A percentile compares a stretch with the other conserved stretches of the same genome.
Conservation (phyloP, 139 green algal species). For the Auxenochlorella pyrenoidosa region DNA sequence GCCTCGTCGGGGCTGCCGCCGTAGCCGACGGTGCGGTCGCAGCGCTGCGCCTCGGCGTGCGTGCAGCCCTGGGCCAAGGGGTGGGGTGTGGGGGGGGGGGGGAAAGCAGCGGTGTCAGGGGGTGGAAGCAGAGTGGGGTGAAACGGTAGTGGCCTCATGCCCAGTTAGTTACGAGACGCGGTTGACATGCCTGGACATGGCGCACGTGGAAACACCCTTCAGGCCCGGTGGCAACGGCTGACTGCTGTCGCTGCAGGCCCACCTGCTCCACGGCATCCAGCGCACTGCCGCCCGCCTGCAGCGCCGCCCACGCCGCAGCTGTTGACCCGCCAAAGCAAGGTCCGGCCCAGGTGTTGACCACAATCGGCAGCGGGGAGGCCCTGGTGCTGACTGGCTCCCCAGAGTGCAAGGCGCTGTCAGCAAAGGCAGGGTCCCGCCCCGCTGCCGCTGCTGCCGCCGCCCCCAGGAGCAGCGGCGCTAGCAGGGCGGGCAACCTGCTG, state of each 20-base stretch:
- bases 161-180: too few species aligned
- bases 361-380: conserved; percentile 51
- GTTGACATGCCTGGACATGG: background rate
- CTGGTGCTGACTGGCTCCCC: background rate
- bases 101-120: background rate
- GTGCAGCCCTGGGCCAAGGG: conserved; percentile 55
- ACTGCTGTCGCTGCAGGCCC: too few species aligned
- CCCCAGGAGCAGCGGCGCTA: too few species aligned
- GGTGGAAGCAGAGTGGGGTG: background rate
- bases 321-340: conserved; percentile 62
- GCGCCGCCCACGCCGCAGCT: conserved; percentile 50
- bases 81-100: too few species aligned
- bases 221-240: background rate
- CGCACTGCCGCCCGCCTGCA: background rate
- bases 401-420: too few species aligned
- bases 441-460: too few species aligned
- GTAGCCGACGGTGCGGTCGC: conserved; percentile 79
- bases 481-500: too few species aligned
- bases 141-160: conserved; percentile 29
- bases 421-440: too few species aligned
- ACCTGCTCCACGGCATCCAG: conserved; percentile 62
- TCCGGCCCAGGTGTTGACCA: conserved; percentile 78
- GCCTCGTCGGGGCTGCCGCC: conserved; percentile 62
- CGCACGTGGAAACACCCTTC: too few species aligned
- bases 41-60: conserved; percentile 67